Conservation (phyloP, 1,139 yeast species). For the Geotrichum cucujoidarum region DNA sequence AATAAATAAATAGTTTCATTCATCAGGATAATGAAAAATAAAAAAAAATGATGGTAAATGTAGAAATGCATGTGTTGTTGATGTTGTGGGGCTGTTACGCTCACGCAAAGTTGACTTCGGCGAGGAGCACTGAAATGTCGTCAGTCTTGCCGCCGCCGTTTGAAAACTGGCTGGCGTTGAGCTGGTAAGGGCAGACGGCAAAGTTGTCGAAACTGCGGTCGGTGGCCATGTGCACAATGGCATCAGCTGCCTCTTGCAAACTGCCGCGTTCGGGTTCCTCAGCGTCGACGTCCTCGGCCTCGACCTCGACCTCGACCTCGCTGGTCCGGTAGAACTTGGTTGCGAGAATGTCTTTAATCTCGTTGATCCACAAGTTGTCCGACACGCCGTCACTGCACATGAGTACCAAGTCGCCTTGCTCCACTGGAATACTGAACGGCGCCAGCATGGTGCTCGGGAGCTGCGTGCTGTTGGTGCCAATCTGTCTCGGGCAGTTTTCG, state of each 20-base stretch:
- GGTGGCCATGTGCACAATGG: conserved; percentile 19
- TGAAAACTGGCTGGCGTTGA: conserved; percentile 16
- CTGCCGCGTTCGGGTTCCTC: not conserved
- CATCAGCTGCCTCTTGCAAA: conserved; percentile 22
- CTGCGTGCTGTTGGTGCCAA: conserved; percentile 17
- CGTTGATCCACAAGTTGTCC: conserved; percentile 74
- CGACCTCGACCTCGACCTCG: too few relatives aligned
- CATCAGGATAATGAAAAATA: not conserved
- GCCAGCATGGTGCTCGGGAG: conserved; percentile 12
- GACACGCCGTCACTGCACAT: conserved; percentile 93
- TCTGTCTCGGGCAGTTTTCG: conserved; percentile 17
- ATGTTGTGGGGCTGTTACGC: too few relatives aligned
- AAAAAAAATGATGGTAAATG: not conserved
- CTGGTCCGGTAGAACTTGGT: conserved; percentile 31
- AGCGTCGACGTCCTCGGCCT: not conserved
- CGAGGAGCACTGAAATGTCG: conserved; percentile 23
- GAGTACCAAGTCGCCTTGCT: conserved; percentile 67
- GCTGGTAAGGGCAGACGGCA: conserved; percentile 24
- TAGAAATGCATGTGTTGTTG: not conserved
- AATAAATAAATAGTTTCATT: too few relatives aligned
- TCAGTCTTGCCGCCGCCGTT: conserved; percentile 25
- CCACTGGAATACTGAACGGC: conserved; percentile 12
- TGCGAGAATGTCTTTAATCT: conserved; percentile 52
- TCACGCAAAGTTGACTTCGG: conserved; percentile 7
- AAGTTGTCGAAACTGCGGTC: conserved; percentile 25